Conservation (phyloP, 805 yeast species). For the Starmerella bombicola region DNA sequence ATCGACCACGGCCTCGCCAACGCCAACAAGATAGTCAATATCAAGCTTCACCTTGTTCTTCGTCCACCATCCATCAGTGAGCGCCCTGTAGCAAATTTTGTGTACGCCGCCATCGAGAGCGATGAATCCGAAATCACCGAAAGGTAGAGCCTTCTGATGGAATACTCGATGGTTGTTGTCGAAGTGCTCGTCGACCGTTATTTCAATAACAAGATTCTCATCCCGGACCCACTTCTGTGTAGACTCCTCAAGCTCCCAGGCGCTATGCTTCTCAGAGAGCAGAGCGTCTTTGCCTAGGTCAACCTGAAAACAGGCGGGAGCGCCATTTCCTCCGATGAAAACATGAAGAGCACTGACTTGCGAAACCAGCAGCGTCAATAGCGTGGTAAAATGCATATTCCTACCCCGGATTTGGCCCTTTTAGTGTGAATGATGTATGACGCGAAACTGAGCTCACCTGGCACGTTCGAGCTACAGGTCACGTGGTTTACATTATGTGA, state of each 20-base stretch:
- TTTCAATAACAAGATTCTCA: conserved; percentile 43
- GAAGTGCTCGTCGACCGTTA: conserved; percentile 70
- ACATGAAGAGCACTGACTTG: conserved; percentile 48
- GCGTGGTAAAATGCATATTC: background rate
- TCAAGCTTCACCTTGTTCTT: conserved; percentile 52
- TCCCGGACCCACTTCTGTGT: conserved; percentile 41
- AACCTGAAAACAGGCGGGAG: conserved; percentile 66
- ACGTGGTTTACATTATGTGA: no score
- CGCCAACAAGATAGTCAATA: conserved; percentile 61
- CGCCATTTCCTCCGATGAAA: conserved; percentile 62
- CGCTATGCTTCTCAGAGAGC: conserved; percentile 61
- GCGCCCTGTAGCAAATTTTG: conserved; percentile 61
- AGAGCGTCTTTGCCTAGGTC: conserved; percentile 67
- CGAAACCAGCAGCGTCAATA: conserved; percentile 1
- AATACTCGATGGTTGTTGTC: conserved; percentile 73
- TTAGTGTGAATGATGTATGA: no score
- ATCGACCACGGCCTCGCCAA: conserved; percentile 46
- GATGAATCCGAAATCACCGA: conserved; percentile 65
- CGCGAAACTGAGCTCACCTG: no score
- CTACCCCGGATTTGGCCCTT: no score
- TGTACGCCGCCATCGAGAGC: conserved; percentile 80
- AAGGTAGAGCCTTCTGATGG: conserved; percentile 46
- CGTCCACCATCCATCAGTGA: conserved; percentile 47
- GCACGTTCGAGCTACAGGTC: no score
- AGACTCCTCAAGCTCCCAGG: conserved; percentile 44